Conservation (phyloP, 2,329 filamentous ascomycete genomes). For the Claviceps purpurea region DNA sequence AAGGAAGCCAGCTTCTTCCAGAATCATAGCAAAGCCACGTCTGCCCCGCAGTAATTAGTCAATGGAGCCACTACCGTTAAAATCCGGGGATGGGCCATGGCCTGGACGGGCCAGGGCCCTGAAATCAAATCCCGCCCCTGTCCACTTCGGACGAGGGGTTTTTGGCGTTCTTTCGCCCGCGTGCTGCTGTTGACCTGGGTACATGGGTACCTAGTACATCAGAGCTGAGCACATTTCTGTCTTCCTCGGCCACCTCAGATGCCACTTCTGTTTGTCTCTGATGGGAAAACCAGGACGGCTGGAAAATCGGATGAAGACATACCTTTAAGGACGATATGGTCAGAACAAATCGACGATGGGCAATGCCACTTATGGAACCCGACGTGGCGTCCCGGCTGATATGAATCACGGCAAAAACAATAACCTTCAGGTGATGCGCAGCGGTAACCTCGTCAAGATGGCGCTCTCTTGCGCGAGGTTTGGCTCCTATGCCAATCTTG, state of each 20-base stretch:
- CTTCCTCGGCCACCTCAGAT: background rate
- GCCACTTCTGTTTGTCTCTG: background rate
- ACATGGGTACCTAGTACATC: background rate
- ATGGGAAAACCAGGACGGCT: background rate
- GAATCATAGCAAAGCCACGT: constrained; percentile 16
- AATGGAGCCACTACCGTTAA: constrained; percentile 3
- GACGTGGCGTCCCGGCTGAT: background rate
- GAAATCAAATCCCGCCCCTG: constrained; percentile 10
- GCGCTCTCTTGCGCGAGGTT: background rate
- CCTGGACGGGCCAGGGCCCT: constrained; percentile 14
- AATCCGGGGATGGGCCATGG: constrained; percentile 21
- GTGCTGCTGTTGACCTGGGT: too few species aligned
- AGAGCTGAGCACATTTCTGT: constrained; percentile 7
- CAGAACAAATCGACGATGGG: background rate
- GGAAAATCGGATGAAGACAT: background rate
- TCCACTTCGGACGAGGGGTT: constrained; percentile 8
- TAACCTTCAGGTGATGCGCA: background rate
- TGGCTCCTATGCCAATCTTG: background rate
- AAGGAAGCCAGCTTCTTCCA: constrained; percentile 14
- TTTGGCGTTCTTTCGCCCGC: constrained; percentile 10
- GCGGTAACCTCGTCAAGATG: background rate
- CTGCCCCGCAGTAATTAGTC: constrained; percentile 3
- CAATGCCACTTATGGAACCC: background rate
- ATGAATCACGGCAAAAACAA: background rate
- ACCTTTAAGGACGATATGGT: too few species aligned